A percentile compares a stretch with the other conserved stretches of the same genome.
phyloP scores from a whole-genome alignment of 768 basidiomycete species.

The Psilocybe azurescens region DNA sequence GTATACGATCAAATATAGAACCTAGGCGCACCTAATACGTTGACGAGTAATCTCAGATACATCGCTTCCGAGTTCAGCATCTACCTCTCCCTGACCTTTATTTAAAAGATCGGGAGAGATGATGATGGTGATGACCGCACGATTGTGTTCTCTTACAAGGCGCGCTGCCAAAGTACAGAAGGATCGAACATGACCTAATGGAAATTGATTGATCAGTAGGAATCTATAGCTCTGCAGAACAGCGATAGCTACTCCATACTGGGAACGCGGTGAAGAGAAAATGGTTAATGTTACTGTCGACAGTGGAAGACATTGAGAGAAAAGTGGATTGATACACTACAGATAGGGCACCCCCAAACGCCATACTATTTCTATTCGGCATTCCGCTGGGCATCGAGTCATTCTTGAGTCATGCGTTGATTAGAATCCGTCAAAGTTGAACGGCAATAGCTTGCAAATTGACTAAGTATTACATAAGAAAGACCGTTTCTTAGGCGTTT shows the following conservation, averaged over 20 bases:
- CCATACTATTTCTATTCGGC: no score
- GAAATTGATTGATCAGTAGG: not conserved
- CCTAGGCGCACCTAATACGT: conserved; percentile 1
- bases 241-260: not conserved
- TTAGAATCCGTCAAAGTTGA: no score
- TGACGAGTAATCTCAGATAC: not conserved
- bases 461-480: no score
- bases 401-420: no score
- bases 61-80: conserved; percentile 1
- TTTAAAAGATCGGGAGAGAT: not conserved
- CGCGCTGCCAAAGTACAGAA: conserved; percentile 11
- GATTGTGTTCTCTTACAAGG: conserved; percentile 7
- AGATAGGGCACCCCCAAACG: no score
- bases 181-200: conserved; percentile 3
- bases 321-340: no score
- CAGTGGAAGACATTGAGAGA: no score
- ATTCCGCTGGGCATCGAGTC: no score
- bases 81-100: conserved; percentile 3
- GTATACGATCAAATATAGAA: no score
- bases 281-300: no score
- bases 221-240: not conserved
- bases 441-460: no score
- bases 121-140: not conserved
- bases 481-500: no score
- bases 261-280: conserved; percentile 1